phyloP scores from a whole-genome alignment of 495 filamentous ascomycete species.

The Collariella sp. region DNA sequence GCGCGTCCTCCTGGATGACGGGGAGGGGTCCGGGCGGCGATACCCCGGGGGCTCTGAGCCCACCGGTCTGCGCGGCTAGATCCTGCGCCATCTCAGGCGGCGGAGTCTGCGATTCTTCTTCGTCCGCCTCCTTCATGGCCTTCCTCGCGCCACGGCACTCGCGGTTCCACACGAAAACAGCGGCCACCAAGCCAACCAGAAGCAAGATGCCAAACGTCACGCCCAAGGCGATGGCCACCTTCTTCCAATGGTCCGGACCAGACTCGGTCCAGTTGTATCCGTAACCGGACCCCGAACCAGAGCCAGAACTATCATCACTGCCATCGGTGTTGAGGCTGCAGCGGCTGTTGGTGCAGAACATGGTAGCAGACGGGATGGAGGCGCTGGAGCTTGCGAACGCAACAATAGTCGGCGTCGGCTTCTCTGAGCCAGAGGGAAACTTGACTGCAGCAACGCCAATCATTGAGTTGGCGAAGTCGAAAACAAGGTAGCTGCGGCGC shows the following conservation, averaged over 20 bases:
- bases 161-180: slow-evolving; percentile 14
- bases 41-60: neutral
- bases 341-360: slow-evolving; percentile 1
- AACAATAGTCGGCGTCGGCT: slow-evolving; percentile 22
- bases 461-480: slow-evolving; percentile 67
- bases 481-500: slow-evolving; percentile 75
- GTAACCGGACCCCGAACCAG: neutral
- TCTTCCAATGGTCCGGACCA: slow-evolving; percentile 5
- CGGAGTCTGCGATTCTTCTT: neutral
- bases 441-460: slow-evolving; percentile 67
- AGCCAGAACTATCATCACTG: neutral
- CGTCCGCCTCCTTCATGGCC: neutral
- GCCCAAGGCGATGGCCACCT: slow-evolving; percentile 17
- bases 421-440: slow-evolving; percentile 45
- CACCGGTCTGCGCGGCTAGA: neutral
- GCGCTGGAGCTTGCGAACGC: slow-evolving; percentile 23
- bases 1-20: neutral
- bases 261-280: neutral
- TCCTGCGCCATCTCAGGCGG: neutral
- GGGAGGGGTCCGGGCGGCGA: neutral
- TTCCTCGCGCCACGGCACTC: neutral
- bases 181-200: slow-evolving; percentile 4
- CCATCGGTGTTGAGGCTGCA: neutral
- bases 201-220: slow-evolving; percentile 11
- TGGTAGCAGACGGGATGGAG: slow-evolving; percentile 20